A percentile compares a stretch with the other conserved stretches of the same genome.
phyloP scores from a whole-genome alignment of 73 alveolate genomes.

The Effrenium voratum region DNA sequence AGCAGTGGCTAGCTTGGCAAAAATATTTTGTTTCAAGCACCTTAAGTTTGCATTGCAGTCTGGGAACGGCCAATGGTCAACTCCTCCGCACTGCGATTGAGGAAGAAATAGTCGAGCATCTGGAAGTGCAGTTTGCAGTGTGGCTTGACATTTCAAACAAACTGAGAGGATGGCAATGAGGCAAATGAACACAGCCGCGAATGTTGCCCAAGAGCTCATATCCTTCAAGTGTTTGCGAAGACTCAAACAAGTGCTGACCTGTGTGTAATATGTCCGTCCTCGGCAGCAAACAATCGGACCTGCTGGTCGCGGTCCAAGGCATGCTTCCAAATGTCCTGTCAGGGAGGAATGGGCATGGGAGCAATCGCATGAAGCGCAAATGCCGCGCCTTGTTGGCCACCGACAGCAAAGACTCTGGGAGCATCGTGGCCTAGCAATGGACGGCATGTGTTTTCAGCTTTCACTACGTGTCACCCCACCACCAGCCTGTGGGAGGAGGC shows the following conservation, averaged over 20 bases:
- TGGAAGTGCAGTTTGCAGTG: background rate
- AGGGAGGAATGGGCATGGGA: background rate
- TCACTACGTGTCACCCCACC: too few species aligned
- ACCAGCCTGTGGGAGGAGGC: too few species aligned
- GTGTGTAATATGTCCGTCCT: slow-evolving; percentile 13
- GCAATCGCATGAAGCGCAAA: background rate
- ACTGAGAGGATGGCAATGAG: background rate
- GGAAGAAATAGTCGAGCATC: slow-evolving; percentile 86
- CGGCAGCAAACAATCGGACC: slow-evolving; percentile 54
- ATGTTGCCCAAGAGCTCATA: slow-evolving; percentile 52
- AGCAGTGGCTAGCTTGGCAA: background rate
- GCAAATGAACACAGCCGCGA: slow-evolving; percentile 67
- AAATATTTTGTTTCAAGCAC: too few species aligned
- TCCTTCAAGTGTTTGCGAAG: too few species aligned
- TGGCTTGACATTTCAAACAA: background rate
- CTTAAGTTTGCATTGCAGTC: background rate
- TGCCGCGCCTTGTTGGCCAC: slow-evolving; percentile 64
- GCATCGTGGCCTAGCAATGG: slow-evolving; percentile 60
- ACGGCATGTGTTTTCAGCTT: background rate
- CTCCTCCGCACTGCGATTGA: slow-evolving; percentile 76
- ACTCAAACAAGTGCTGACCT: too few species aligned
- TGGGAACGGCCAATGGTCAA: slow-evolving; percentile 60
- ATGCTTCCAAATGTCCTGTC: slow-evolving; percentile 38
- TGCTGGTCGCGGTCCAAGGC: slow-evolving; percentile 61
- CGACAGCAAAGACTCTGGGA: slow-evolving; percentile 72